Conservation (phyloP, 441 rosid species). For the Flueggea neowawraea region DNA sequence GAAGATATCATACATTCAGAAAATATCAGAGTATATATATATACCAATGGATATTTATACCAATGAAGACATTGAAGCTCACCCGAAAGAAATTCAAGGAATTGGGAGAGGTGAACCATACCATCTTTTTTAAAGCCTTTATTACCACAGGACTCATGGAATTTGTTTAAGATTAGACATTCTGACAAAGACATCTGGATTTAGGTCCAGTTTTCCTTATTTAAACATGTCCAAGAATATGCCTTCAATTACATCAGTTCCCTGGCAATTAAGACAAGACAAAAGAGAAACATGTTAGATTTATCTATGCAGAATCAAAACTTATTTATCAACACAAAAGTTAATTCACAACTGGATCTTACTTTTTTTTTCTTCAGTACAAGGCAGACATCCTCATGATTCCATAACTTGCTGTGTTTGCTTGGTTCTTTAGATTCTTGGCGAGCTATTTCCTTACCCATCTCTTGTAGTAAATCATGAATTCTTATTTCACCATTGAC, state of each 20-base stretch:
- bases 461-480: conserved; percentile 35
- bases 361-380: conserved; percentile 4
- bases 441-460: conserved; percentile 32
- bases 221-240: conserved; percentile 5
- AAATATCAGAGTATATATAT: no score
- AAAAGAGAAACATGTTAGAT: not conserved
- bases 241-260: conserved; percentile 12
- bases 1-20: no score
- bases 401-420: conserved; percentile 6
- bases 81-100: conserved; percentile 1
- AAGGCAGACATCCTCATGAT: conserved; percentile 1
- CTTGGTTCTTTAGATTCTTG: conserved; percentile 15
- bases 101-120: not conserved
- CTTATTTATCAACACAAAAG: no score
- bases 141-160: not conserved
- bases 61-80: conserved; percentile 4
- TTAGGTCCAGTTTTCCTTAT: not conserved
- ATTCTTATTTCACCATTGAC: conserved; percentile 8
- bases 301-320: not conserved
- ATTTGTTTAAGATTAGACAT: conserved; percentile 5
- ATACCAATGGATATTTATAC: conserved; percentile 4
- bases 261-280: not conserved
- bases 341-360: not conserved
- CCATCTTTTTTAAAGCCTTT: not conserved
- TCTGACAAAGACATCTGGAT: not conserved